Conservation (phyloP, 176 grass and related monocot genomes). For the Carex myosuroides region DNA sequence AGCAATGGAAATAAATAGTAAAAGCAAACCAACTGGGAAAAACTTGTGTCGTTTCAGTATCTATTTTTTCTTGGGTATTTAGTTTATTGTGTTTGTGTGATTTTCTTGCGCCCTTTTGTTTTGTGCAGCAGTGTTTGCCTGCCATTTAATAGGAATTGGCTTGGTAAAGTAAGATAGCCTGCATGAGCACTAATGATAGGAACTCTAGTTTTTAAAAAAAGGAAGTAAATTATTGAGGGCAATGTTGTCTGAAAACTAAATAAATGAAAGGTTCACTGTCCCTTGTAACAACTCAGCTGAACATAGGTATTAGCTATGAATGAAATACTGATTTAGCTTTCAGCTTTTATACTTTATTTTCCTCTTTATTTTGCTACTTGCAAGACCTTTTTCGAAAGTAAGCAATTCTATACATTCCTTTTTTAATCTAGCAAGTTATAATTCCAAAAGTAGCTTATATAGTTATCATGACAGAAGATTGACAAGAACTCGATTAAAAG, state of each 20-base stretch:
- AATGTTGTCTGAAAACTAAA: background rate
- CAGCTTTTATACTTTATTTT: background rate
- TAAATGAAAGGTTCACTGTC: background rate
- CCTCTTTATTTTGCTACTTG: background rate
- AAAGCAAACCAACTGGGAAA: background rate
- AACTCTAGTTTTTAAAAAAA: background rate
- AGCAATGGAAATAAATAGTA: background rate
- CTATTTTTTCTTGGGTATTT: background rate
- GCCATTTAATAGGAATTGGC: background rate
- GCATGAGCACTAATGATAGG: background rate
- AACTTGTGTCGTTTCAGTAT: background rate
- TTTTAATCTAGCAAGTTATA: background rate
- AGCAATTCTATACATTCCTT: background rate
- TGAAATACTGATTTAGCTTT: background rate
- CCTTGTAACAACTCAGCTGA: background rate
- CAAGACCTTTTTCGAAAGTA: background rate
- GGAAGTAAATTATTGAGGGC: background rate
- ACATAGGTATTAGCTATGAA: background rate
- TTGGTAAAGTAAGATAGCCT: background rate
- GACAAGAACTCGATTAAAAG: background rate
- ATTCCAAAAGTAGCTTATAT: background rate
- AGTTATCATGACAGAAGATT: background rate
- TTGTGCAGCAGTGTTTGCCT: background rate
- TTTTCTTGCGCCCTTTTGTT: background rate
- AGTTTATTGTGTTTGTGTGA: background rate